Conservation (phyloP, 148 eudicot genomes). For the Rhododendron vialii region DNA sequence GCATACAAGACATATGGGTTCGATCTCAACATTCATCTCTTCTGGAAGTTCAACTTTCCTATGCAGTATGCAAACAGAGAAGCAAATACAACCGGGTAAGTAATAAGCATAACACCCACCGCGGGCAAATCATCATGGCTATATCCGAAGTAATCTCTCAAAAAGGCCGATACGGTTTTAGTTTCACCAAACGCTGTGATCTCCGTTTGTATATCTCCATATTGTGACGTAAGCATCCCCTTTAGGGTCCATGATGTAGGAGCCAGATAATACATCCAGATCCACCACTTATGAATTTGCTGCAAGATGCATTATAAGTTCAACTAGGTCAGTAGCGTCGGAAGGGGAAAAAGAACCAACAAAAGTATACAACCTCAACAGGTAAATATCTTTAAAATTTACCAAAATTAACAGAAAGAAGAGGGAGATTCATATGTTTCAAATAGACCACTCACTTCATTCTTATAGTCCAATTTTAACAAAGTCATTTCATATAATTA, state of each 20-base stretch:
- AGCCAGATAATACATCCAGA: conserved; percentile 58
- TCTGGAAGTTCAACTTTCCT: conserved; percentile 66
- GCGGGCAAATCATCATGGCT: conserved; percentile 38
- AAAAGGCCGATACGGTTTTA: conserved; percentile 41
- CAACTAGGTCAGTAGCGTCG: neutral
- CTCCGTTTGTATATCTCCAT: conserved; percentile 48
- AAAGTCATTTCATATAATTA: neutral
- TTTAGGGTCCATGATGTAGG: conserved; percentile 70
- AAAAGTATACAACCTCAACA: neutral
- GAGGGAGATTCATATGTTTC: neutral
- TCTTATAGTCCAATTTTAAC: neutral
- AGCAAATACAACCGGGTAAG: conserved; percentile 58
- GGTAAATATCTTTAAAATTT: neutral
- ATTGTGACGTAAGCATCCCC: conserved; percentile 70
- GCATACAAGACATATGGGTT: neutral
- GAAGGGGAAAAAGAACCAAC: neutral
- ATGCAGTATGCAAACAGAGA: conserved; percentile 54
- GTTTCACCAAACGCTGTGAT: conserved; percentile 45
- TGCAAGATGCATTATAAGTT: conserved; percentile 22
- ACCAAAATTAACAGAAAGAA: neutral
- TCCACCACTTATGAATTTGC: conserved; percentile 81
- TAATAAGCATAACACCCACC: conserved; percentile 42
- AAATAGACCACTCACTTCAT: neutral
- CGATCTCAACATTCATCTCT: conserved; percentile 33
- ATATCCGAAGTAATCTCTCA: conserved; percentile 66